Base-by-base conservation (phyloP, 495 filamentous ascomycete species). In the Hypoxylon lenormandii region DNA sequence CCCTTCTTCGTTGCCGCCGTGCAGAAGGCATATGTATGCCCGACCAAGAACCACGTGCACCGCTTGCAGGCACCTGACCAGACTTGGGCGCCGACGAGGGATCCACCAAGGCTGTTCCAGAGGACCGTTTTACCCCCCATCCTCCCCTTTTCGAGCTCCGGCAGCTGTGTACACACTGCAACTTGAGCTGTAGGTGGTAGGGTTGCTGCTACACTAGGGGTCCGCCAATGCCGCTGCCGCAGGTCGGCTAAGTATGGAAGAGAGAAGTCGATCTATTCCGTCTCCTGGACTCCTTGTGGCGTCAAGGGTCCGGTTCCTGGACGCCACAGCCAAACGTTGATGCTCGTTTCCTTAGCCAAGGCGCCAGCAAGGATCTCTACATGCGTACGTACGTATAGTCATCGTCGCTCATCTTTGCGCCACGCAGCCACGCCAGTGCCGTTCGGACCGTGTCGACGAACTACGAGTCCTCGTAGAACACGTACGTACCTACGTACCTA, bases 11-110 rank as follows among this genome's bases (percentile, higher is more conserved):
- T 52, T 65, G 45, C 61, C 56, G 55, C 56, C 46, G 45, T 65
- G 61, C 67, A 70, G 54, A 53, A 26, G 23, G 38, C 43, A 36
- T 64, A 65, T 70, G 67, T 64, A 64, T 70, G 68, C 68, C 68
- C 62, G 61, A 70, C 61, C 52, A 57, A 38, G 33, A 62, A 58
- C 19, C 64, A 67, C 64, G 56, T 61, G 56, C 61, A 48, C 56
- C 43, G 37, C 51, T 36, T 52, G 36, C 62, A 54, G 68, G 62
- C 68, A 71, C 62, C 68, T 71, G 58, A 66, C 63, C 62, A 63
- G 46, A 33, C 57, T 66, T 66, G 57, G 68, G 62, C 62, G 62
- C 48, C 42, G 68, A 63, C 22, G 66, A 56, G 1, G 58, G 57
- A 46, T 58, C 60, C 55, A 71, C 68, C 16, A 23, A 30, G 53